Evolutionary conservation across 805 yeast species (phyloP).

Genomic region (Zygosaccharomyces bisporus): DNA sequence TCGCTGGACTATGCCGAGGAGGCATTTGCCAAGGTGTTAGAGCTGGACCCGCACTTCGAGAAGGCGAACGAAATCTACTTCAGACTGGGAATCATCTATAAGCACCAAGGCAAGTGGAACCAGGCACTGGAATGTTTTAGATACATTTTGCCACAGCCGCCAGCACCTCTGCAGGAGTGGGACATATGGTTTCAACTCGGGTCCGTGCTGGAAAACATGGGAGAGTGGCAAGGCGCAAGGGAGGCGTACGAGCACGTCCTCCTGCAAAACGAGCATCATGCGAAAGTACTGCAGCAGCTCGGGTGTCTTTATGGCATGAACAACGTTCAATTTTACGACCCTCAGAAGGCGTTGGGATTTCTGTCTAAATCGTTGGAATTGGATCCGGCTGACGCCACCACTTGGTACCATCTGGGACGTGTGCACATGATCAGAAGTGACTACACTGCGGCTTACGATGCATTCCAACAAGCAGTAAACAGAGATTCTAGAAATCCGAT

Average conservation of each 20-base stretch:
- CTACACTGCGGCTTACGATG: slow-evolving; percentile 94
- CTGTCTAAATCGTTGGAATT: slow-evolving; percentile 84
- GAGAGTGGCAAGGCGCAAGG: slow-evolving; percentile 85
- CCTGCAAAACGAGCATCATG: slow-evolving; percentile 85
- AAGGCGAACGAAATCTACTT: slow-evolving; percentile 95
- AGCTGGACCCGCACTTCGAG: slow-evolving; percentile 92
- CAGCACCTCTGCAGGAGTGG: slow-evolving; percentile 91
- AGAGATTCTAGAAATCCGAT: slow-evolving; percentile 96
- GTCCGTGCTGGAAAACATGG: slow-evolving; percentile 87
- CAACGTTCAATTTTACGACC: slow-evolving; percentile 65
- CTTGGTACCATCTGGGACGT: slow-evolving; percentile 96
- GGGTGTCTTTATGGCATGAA: slow-evolving; percentile 83
- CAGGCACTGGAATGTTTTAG: slow-evolving; percentile 93
- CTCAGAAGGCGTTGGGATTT: slow-evolving; percentile 76
- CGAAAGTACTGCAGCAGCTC: slow-evolving; percentile 91
- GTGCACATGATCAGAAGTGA: slow-evolving; percentile 96
- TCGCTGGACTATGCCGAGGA: slow-evolving; percentile 97
- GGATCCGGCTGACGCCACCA: slow-evolving; percentile 87
- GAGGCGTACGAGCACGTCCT: slow-evolving; percentile 95
- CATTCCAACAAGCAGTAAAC: slow-evolving; percentile 97
- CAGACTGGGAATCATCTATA: slow-evolving; percentile 92
- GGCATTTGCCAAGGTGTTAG: slow-evolving; percentile 93
- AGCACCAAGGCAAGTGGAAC: slow-evolving; percentile 83
- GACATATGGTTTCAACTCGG: slow-evolving; percentile 99
- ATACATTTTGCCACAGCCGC: slow-evolving; percentile 86